phyloP scores from a whole-genome alignment of 805 yeast species.

The Cyberlindnera euphorbiae region DNA sequence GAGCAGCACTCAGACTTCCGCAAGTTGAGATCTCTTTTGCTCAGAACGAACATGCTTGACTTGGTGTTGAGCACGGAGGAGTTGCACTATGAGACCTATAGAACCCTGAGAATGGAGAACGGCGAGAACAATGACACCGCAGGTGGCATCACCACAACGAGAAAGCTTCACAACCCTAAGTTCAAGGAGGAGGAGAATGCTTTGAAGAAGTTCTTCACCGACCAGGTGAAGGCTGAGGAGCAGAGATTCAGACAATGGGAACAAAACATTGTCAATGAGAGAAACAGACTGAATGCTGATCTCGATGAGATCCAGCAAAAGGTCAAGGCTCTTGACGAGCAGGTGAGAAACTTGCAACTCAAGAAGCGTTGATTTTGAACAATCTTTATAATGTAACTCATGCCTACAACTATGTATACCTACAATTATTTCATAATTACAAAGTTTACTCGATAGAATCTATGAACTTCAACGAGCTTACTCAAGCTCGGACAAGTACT shows the following conservation, averaged over 20 bases:
- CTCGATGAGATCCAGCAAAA: slow-evolving; percentile 82
- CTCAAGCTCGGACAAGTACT: slow-evolving; percentile 60
- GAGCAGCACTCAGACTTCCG: slow-evolving; percentile 83
- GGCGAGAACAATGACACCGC: slow-evolving; percentile 31
- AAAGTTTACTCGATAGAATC: too few relatives aligned
- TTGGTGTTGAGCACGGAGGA: slow-evolving; percentile 76
- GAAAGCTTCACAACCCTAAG: slow-evolving; percentile 75
- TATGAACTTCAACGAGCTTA: slow-evolving; percentile 18
- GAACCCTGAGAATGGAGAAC: slow-evolving; percentile 63
- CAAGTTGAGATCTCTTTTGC: slow-evolving; percentile 68
- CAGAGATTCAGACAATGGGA: slow-evolving; percentile 99
- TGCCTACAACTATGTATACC: too few relatives aligned
- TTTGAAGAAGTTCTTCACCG: slow-evolving; percentile 89
- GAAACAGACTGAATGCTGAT: slow-evolving; percentile 90
- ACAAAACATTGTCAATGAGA: slow-evolving; percentile 90
- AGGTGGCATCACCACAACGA: slow-evolving; percentile 38
- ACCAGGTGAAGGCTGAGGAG: slow-evolving; percentile 94
- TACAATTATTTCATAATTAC: too few relatives aligned
- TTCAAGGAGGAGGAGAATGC: slow-evolving; percentile 96
- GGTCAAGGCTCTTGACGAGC: slow-evolving; percentile 70
- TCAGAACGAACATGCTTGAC: slow-evolving; percentile 82
- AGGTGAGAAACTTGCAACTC: slow-evolving; percentile 57
- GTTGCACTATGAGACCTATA: slow-evolving; percentile 73
- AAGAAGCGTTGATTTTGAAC: slow-evolving; percentile 36
- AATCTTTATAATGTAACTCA: too few relatives aligned